Evolutionary conservation across 352 stramenopile species (phyloP), one percentile per base, ranked within the genome.

Genomic region (Phytopythium chamaehyphon): DNA sequence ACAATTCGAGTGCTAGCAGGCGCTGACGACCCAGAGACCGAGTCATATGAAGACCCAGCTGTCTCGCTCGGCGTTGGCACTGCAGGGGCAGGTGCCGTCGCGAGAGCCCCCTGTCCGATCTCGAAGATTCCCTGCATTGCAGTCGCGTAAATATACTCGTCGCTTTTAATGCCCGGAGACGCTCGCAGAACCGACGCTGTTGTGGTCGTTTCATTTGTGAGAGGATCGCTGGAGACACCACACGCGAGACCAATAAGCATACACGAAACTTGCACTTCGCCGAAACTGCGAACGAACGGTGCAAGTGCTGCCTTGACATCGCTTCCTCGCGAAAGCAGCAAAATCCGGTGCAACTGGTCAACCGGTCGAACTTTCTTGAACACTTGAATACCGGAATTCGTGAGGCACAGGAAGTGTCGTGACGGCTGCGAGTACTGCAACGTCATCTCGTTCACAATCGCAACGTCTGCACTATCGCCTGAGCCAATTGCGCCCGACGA

Each of bases 201-300:
- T 6, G 73, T 77, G 4, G 66, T 79, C 3, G 59, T 76, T 38
- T 91, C 80, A 11, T 53, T 80, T 6, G 72, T 73, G 9, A 93
- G 65, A 19, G 80, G 70, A 42, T 96, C 88, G 36, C 71, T 90
- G 15, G 78, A 79, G 6, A 96, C 71, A 19, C 87, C 88, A 55
- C 86, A 96, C 5, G 88, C 88, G 26, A 97, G 59, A 0, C 69
- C 83, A 35, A 97, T 82, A 42, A 96, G 82, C 88, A 97, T 96
- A 39, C 79, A 87, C 44, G 83, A 83, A 35, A 93, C 79, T 62
- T 96, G 83, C 31, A 89, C 73, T 43, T 88, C 70, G 35, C 87
- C 83, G 48, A 95, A 96, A 48, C 71, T 90, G 12, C 83, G 81
- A 44, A 92, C 70, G 55, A 94, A 94, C 5, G 83, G 79, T 7